Conservation (phyloP, 495 filamentous ascomycete genomes). For the Lasiosphaeria hispida region DNA sequence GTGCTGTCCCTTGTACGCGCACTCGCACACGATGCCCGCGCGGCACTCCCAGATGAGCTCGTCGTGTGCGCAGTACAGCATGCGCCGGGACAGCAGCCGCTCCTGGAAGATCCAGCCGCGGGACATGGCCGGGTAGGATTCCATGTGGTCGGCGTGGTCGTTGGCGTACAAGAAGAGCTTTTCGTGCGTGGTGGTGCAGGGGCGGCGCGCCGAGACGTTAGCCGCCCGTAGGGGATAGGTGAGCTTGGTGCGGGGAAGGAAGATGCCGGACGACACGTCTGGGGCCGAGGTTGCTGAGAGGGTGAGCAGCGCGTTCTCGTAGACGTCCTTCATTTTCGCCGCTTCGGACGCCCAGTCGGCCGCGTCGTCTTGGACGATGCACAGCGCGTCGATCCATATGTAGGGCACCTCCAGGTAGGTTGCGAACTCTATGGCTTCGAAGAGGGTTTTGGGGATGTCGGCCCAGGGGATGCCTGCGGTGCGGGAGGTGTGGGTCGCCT, state of each 20-base stretch:
- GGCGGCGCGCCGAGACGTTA: too few relatives aligned
- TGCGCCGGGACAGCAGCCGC: constrained; percentile 2
- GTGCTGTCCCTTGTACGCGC: not conserved
- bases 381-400: constrained; percentile 2
- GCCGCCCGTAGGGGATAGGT: too few relatives aligned
- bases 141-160: too few relatives aligned
- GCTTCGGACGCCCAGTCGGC: not conserved
- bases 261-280: not conserved
- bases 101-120: constrained; percentile 22
- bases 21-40: constrained; percentile 2
- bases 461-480: not conserved
- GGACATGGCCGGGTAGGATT: too few relatives aligned
- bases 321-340: not conserved
- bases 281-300: not conserved
- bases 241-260: too few relatives aligned
- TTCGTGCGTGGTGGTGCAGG: too few relatives aligned
- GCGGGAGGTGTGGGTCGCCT: not conserved
- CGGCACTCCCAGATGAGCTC: constrained; percentile 17
- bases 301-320: not conserved
- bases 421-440: not conserved
- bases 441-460: not conserved
- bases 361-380: not conserved
- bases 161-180: too few relatives aligned
- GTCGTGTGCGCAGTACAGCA: constrained; percentile 16
- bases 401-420: not conserved